Conservation (phyloP, 108 stramenopile genomes). For the Fragilaria crotonensis region DNA sequence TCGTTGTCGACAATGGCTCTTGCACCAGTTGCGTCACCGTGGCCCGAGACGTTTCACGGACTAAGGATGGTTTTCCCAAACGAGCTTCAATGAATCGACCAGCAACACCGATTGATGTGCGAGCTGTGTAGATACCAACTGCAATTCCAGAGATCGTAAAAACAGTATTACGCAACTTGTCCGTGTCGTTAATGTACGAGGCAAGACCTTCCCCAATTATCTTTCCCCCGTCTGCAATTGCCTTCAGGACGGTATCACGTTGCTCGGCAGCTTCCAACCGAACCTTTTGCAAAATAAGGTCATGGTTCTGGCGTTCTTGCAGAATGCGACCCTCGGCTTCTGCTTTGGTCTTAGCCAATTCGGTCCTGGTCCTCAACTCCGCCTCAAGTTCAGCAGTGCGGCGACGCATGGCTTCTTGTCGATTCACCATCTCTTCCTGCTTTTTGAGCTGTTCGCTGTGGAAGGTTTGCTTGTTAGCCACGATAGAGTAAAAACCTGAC, state of each 20-base stretch:
- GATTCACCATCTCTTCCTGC: conserved; percentile 92
- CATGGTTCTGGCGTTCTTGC: conserved; percentile 96
- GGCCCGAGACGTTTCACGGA: conserved; percentile 91
- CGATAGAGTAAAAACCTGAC: too few species aligned
- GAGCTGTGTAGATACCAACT: conserved; percentile 87
- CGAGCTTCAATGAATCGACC: conserved; percentile 92
- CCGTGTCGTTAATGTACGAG: conserved; percentile 81
- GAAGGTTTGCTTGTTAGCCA: too few species aligned
- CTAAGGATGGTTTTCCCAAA: conserved; percentile 94
- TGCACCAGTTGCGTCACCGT: conserved; percentile 53
- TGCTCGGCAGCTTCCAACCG: conserved; percentile 78
- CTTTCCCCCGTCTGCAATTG: conserved; percentile 86
- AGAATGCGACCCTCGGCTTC: conserved; percentile 93
- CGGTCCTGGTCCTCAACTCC: conserved; percentile 80
- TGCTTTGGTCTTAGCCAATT: conserved; percentile 83
- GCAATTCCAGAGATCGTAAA: conserved; percentile 89
- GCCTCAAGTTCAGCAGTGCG: conserved; percentile 98
- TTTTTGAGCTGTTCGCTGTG: conserved; percentile 88
- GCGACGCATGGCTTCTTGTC: conserved; percentile 94
- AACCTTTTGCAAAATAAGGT: conserved; percentile 87
- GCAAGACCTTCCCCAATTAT: conserved; percentile 81
- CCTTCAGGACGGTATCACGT: conserved; percentile 89
- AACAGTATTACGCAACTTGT: conserved; percentile 87
- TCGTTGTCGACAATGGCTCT: conserved; percentile 37
- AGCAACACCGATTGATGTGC: conserved; percentile 82